Evolutionary conservation across 2,329 filamentous ascomycete species (phyloP).

Genomic region (Didymella keratinophila): DNA sequence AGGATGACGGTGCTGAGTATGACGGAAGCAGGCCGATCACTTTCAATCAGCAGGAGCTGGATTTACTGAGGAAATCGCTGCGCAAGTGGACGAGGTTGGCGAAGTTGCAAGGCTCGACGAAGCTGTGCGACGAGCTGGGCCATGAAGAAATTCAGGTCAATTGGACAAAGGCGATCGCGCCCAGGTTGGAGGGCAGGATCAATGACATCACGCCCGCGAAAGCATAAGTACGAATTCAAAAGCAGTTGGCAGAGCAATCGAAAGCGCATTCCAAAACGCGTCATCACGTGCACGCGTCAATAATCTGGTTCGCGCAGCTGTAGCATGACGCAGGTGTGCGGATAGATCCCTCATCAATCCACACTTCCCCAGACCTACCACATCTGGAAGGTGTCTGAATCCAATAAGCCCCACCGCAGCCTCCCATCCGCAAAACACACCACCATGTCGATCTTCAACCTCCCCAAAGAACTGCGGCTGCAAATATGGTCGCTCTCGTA

Average conservation of each 20-base stretch:
- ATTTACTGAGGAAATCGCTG: conserved; percentile 73
- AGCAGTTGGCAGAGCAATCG: background rate
- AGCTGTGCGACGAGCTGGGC: conserved; percentile 63
- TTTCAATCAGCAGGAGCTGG: conserved; percentile 54
- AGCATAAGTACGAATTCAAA: background rate
- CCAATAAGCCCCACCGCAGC: conserved; percentile 2
- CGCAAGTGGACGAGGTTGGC: conserved; percentile 76
- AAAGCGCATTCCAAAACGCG: conserved; percentile 1
- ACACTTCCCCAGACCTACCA: conserved; percentile 12
- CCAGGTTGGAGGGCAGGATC: conserved; percentile 80
- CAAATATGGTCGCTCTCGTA: conserved; percentile 33
- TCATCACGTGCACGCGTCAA: conserved; percentile 12
- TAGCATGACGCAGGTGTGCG: conserved; percentile 17
- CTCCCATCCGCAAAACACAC: background rate
- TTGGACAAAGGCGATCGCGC: conserved; percentile 84
- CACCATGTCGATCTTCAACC: conserved; percentile 28
- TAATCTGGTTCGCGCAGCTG: background rate
- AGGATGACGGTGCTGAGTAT: conserved; percentile 51
- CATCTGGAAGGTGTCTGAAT: conserved; percentile 5
- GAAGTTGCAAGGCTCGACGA: conserved; percentile 63
- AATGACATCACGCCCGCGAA: conserved; percentile 28
- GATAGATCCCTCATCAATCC: conserved; percentile 9
- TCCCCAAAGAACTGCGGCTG: conserved; percentile 38
- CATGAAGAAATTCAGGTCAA: conserved; percentile 68
- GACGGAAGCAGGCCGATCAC: conserved; percentile 55